Percentiles rank a stretch among this genome's conserved stretches.
phyloP scores from a whole-genome alignment of 306 rosid genomes.

The Chamaecrista fasciculata region DNA sequence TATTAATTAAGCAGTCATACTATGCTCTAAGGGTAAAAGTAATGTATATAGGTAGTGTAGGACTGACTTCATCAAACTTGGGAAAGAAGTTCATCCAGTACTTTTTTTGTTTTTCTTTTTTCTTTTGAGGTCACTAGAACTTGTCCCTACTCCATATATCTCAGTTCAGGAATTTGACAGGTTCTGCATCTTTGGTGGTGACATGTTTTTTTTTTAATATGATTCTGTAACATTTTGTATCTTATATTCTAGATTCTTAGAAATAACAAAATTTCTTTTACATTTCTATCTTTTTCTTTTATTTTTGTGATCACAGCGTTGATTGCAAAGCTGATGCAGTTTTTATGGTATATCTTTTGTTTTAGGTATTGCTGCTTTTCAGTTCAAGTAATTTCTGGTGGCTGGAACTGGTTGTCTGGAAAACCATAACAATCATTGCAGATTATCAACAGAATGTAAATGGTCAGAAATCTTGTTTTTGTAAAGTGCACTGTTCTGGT shows the following conservation, averaged over 20 bases:
- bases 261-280: constrained; percentile 3
- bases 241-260: not conserved
- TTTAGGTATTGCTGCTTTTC: constrained; percentile 39
- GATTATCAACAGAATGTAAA: constrained; percentile 51
- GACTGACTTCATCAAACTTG: not conserved
- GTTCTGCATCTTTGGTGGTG: not conserved
- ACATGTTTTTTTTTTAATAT: not conserved
- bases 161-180: not conserved
- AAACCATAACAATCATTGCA: constrained; percentile 40
- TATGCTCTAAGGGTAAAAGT: not conserved
- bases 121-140: not conserved
- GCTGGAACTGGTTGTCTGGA: constrained; percentile 37
- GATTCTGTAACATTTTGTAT: not conserved
- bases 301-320: constrained; percentile 22
- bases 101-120: too few relatives aligned
- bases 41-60: not conserved
- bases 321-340: constrained; percentile 38
- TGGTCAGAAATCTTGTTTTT: constrained; percentile 43
- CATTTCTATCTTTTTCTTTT: constrained; percentile 11
- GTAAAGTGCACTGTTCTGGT: constrained; percentile 60
- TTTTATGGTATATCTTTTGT: constrained; percentile 34
- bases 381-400: constrained; percentile 35
- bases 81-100: not conserved
- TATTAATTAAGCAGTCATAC: not conserved
- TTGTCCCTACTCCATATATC: not conserved